These are phyloP conservation scores for Ophiostoma himal-ulmi DNA, from an alignment of 2,329 filamentous ascomycete genomes.

Conservation along the genomic window DNA sequence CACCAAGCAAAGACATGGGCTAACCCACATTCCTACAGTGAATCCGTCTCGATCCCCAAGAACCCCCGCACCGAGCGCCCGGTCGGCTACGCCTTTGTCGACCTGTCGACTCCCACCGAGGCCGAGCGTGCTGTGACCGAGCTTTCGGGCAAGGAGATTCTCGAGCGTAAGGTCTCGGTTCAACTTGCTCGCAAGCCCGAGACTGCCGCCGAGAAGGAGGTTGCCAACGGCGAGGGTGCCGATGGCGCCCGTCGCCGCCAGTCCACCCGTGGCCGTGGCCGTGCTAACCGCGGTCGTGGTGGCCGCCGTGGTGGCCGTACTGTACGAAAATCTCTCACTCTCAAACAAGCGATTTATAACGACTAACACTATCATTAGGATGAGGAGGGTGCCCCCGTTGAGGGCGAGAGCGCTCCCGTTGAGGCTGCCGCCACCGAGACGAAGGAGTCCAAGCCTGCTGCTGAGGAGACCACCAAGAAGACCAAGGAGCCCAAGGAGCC, in stretches of 20 bases:
- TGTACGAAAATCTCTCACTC: slow-evolving; percentile 36
- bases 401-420: slow-evolving; percentile 45
- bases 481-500: slow-evolving; percentile 45
- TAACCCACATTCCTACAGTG: slow-evolving; percentile 47
- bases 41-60: slow-evolving; percentile 98
- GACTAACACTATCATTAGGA: slow-evolving; percentile 13
- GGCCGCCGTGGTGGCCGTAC: slow-evolving; percentile 61
- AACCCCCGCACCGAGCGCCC: slow-evolving; percentile 98
- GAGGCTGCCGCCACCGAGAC: slow-evolving; percentile 48
- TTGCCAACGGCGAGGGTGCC: slow-evolving; percentile 67
- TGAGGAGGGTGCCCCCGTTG: slow-evolving; percentile 41
- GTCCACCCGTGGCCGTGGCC: slow-evolving; percentile 61
- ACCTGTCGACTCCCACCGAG: slow-evolving; percentile 89
- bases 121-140: slow-evolving; percentile 92
- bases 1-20: not conserved
- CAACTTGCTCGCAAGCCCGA: slow-evolving; percentile 98
- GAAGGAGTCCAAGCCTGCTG: slow-evolving; percentile 50
- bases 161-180: slow-evolving; percentile 98
- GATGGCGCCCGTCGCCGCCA: slow-evolving; percentile 60
- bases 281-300: slow-evolving; percentile 57
- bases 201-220: slow-evolving; percentile 73
- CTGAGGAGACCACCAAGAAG: slow-evolving; percentile 56
- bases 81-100: slow-evolving; percentile 98
- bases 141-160: slow-evolving; percentile 94
- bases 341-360: not conserved